phyloP scores from a whole-genome alignment of 1,284 basidiomycete species.

The Papiliotrema fonsecae region DNA sequence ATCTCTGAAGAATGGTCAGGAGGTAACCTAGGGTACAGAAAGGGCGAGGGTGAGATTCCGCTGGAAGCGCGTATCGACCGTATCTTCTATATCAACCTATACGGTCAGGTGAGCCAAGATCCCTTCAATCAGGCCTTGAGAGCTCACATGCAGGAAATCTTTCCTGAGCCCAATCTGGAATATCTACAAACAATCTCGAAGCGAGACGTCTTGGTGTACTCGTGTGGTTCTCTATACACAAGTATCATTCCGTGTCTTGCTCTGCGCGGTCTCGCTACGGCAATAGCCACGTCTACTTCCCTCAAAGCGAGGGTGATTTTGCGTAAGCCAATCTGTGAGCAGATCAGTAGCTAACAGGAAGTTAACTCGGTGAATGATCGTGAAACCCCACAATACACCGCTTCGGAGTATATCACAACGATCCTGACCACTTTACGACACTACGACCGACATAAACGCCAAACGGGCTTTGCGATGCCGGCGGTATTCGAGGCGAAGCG shows the following conservation, averaged over 20 bases:
- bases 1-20: slow-evolving; percentile 57
- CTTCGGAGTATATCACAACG: slow-evolving; percentile 77
- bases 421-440: slow-evolving; percentile 68
- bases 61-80: slow-evolving; percentile 62
- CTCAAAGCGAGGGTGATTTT: slow-evolving; percentile 79
- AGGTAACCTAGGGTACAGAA: slow-evolving; percentile 41
- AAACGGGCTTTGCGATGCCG: slow-evolving; percentile 2
- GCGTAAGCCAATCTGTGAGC: slow-evolving; percentile 52
- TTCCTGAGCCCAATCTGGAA: slow-evolving; percentile 78
- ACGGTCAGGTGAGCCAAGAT: slow-evolving; percentile 57
- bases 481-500: slow-evolving; percentile 26
- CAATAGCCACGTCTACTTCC: slow-evolving; percentile 68
- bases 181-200: slow-evolving; percentile 63
- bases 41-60: slow-evolving; percentile 54
- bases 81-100: slow-evolving; percentile 89
- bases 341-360: slow-evolving; percentile 34
- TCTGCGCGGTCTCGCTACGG: slow-evolving; percentile 70
- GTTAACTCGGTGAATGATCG: slow-evolving; percentile 87
- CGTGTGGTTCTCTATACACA: slow-evolving; percentile 90
- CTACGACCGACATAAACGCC: slow-evolving; percentile 42
- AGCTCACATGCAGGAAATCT: slow-evolving; percentile 59
- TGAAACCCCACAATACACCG: slow-evolving; percentile 81
- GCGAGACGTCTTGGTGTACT: slow-evolving; percentile 77
- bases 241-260: slow-evolving; percentile 90
- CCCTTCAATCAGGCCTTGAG: background rate